Base-by-base conservation (phyloP, 2,329 filamentous ascomycete genomes). In the Colletotrichum sp. region DNA sequence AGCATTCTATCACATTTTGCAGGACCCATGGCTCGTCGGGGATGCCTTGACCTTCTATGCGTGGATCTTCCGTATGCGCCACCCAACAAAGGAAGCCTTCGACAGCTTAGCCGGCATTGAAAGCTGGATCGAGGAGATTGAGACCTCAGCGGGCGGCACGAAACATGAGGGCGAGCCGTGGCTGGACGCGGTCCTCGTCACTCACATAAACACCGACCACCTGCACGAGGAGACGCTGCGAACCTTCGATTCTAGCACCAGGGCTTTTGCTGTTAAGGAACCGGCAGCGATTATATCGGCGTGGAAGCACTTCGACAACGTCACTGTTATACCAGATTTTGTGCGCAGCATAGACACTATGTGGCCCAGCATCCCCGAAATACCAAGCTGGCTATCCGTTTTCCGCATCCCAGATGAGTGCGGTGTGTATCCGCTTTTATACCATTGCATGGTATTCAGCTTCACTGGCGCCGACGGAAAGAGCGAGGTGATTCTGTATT, bases 1-100 rank as follows among this genome's bases (percentile, higher is more conserved):
- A 62, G 77, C 71, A 3, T 84, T 80, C 73, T 83, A 79, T 66
- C 83, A 84, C 55, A 70, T 84, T 10, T 80, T 81, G 24, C 79
- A 80, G 13, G 83, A 84, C 16, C 82, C 83, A 2, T 84, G 83
- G 83, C 79, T 84, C 9, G 77, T 77, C 15, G 83, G 82, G 8
- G 60, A 71, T 24, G 21, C 7, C 62, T 8, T 71, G 7, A 43
- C n/a, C 3, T 5, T 28, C 8, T 66, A 32, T 43, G 38, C 64
- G 18, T 60, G 64, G 30, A 32, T 71, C 62, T 2, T 67, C 5
- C 30, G 34, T 18, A 21, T 71, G 30, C 16, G 12, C 3, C 70
- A 65, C 15, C 24, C 10, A 7, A 8, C n/a, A 12, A 38, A 36
- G n/a, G 64, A 66, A 9, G 64, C 38, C 18, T 58, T 71, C n/a